Percentiles rank a stretch among this genome's conserved stretches.
These are phyloP conservation scores for Neurospora terricola DNA, from an alignment of 495 filamentous ascomycete genomes.

Conservation along the genomic window DNA sequence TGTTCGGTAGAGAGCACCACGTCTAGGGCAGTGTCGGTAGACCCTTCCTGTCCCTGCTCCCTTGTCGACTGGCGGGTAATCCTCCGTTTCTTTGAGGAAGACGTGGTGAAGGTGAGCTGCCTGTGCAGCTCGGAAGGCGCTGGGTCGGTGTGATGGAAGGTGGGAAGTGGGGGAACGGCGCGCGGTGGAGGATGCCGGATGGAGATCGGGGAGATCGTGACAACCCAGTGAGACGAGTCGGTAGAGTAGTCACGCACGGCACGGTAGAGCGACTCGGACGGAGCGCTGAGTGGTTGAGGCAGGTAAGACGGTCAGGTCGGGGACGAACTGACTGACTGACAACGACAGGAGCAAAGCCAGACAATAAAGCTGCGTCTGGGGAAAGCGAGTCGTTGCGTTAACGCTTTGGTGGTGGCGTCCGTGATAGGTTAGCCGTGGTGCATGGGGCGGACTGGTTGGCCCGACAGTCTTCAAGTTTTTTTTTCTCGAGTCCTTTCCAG, in stretches of 20 bases:
- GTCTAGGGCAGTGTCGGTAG: constrained; percentile 26
- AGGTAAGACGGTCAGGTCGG: not conserved
- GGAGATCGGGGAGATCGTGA: not conserved
- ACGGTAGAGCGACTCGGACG: not conserved
- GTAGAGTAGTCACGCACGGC: not conserved
- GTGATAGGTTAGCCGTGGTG: not conserved
- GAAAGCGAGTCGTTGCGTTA: not conserved
- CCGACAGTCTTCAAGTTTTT: not conserved
- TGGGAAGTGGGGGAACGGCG: constrained; percentile 5
- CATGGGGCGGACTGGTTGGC: not conserved
- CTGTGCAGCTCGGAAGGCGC: constrained; percentile 36
- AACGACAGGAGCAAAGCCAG: not conserved
- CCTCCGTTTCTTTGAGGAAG: constrained; percentile 86
- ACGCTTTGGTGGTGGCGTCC: not conserved
- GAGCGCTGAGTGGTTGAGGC: not conserved
- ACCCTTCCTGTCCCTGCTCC: constrained; percentile 21
- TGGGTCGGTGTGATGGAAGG: constrained; percentile 8
- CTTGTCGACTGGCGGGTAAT: constrained; percentile 48
- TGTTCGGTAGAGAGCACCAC: constrained; percentile 41
- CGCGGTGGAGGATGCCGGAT: constrained; percentile 5
- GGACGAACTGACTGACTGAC: not conserved
- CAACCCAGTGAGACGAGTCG: not conserved
- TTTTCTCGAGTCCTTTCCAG: not conserved
- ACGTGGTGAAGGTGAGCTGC: constrained; percentile 80
- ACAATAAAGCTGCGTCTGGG: not conserved